Base-by-base conservation (phyloP, 2,329 filamentous ascomycete species). In the Claviceps monticola region DNA sequence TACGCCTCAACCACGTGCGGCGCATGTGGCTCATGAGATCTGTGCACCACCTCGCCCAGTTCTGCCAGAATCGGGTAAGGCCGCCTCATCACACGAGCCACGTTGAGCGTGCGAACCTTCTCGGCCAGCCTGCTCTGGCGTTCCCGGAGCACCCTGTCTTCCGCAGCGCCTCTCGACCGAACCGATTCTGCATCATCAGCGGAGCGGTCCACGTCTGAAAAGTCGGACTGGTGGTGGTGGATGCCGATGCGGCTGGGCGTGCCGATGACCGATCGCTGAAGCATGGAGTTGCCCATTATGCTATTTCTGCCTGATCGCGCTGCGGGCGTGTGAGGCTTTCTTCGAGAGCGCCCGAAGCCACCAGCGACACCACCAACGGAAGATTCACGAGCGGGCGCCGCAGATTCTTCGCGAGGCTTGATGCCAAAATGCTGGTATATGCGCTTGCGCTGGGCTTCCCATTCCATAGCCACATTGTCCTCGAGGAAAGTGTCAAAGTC, bases 371-470 rank as follows among this genome's bases (percentile, higher is more conserved):
- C 29, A 11, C 29, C 29, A 34, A 11, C 29, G 29, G 75, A 71
- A 4, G 72, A 65, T 54, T 79, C 74, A 57, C 71, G 69, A 49
- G 67, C 66, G 44, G 71, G 61, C 4, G 68, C 63, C 36, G 59
- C 59, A 7, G 62, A 55, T 36, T 75, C 74, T 47, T 82, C 77
- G 23, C 73, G 72, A 5, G 77, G 71, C 62, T 82, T 84, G 63
- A 98, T 84, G 14, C 93, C 93, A 66, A 98, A 97, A 68, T 98
- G 93, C 62, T 95, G 83, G 68, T 96, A 97, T 57, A 98, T 95
- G 58, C 83, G 83, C 67, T 86, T 88, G 56, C 91, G 84, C 70
- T 97, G 91, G 16, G 86, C 84, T 60, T 96, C 90, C 90, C 93
- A 97, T 66, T 97, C 89, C 73, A 95, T 84, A 34, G 89, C 88